Percentiles rank a stretch among this genome's conserved stretches.
phyloP scores from a whole-genome alignment of 768 basidiomycete species.

The Phaffia australis region DNA sequence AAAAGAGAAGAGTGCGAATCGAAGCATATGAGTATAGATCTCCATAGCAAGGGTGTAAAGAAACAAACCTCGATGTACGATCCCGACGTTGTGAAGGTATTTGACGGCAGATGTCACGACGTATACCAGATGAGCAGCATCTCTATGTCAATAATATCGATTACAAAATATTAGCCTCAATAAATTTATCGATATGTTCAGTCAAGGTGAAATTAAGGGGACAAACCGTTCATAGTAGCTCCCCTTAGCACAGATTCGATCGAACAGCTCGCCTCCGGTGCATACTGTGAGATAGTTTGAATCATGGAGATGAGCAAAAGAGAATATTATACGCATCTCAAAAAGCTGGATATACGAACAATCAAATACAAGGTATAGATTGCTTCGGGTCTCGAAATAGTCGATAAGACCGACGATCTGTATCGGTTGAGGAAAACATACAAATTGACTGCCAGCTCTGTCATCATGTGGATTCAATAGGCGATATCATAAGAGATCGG shows the following conservation, averaged over 20 bases:
- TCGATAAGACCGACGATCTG: conserved; percentile 77
- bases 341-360: neutral
- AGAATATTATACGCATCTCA: neutral
- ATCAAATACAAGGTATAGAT: conserved; percentile 88
- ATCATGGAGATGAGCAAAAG: neutral
- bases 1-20: neutral
- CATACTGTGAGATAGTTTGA: conserved; percentile 7
- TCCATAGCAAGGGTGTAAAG: neutral
- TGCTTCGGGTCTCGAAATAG: conserved; percentile 94
- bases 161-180: neutral
- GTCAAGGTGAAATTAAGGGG: neutral
- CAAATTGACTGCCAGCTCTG: neutral
- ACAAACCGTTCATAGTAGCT: conserved; percentile 88
- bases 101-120: conserved; percentile 77
- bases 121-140: conserved; percentile 77
- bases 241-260: conserved; percentile 78
- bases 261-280: conserved; percentile 76
- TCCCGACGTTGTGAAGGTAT: conserved; percentile 81
- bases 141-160: conserved; percentile 43
- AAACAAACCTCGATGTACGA: conserved; percentile 63
- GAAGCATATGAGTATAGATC: neutral
- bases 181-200: conserved; percentile 1
- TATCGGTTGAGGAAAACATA: neutral
- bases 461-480: neutral
- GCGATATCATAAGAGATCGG: neutral